Base-by-base conservation (phyloP, 306 rosid species). In the Medicago arabica region DNA sequence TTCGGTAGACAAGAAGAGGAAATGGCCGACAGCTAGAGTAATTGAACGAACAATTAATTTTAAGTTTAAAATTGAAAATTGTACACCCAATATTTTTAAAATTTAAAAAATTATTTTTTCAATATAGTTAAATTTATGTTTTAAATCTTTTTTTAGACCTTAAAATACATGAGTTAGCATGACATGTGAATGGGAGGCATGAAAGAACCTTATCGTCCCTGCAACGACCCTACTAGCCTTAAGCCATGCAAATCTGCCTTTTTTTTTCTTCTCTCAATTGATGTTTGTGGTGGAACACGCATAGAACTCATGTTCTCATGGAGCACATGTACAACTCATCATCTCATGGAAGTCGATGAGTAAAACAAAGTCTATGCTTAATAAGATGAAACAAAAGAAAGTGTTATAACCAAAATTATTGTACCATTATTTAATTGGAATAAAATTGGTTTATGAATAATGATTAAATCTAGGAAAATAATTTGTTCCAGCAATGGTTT, bases 161-260 rank as follows among this genome's bases (percentile, higher is more conserved):
- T 25, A 25, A 25, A 2, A 25, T 25, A 25, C 28, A 25, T 25
- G 28, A 25, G 28, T 25, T 25, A 25, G 28, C 28, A 25, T 25
- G 28, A 25, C 83, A 72, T 43, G 82, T 63, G 83, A 80, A 46
- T 16, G 47, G 13, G 36, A 57, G 38, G 75, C 34, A 61, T 57
- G 55, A 80, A 67, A 67, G 70, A 46, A 44, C 62, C 59, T 77
- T 77, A 68, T 23, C 47, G 40, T 19, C 34, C 15, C 7, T 9
- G 18, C 11, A 9, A 9, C 8, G 71, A 25, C 71, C 63, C 21
- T 34, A 21, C 4, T 51, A 12, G 76, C 41, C 69, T 49, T 17
- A 3, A 7, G 7, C 12, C 36, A 13, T 18, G 34, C 38, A 8
- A 7, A 19, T 55, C 43, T 17, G 2, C 47, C 41, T n/a, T 21